phyloP scores from a whole-genome alignment of 306 rosid genomes.

The Casuarina cunninghamiana region DNA sequence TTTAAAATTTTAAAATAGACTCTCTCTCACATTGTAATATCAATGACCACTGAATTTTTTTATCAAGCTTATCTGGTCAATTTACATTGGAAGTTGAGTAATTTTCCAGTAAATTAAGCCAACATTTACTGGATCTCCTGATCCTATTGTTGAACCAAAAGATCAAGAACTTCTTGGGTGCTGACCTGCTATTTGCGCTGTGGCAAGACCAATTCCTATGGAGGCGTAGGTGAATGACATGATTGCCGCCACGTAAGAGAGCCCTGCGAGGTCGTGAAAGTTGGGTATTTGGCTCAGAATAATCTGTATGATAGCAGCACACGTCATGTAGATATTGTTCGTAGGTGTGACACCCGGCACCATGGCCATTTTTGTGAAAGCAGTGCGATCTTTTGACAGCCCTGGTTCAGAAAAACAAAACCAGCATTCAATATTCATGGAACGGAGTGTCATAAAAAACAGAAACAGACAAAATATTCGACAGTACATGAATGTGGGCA shows the following conservation, averaged over 20 bases:
- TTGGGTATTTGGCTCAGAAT: conserved; percentile 26
- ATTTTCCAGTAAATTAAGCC: no score
- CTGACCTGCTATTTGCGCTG: conserved; percentile 30
- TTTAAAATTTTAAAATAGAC: no score
- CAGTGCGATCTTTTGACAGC: conserved; percentile 24
- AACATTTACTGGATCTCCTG: no score
- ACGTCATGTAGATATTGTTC: conserved; percentile 24
- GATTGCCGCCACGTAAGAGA: conserved; percentile 28
- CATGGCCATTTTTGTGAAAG: conserved; percentile 20
- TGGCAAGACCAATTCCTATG: conserved; percentile 32
- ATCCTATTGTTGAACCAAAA: neutral
- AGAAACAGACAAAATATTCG: neutral
- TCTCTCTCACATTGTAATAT: no score
- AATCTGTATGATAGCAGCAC: conserved; percentile 23
- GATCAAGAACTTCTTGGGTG: neutral
- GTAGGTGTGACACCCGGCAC: conserved; percentile 6
- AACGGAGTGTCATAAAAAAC: no score
- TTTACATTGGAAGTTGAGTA: no score
- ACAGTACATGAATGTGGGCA: neutral
- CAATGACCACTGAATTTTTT: no score
- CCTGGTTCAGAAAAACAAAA: conserved; percentile 7
- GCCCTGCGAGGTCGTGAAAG: conserved; percentile 25
- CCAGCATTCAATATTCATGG: neutral
- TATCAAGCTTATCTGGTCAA: no score
- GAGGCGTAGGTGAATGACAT: conserved; percentile 36